These are phyloP conservation scores for Mycena kentingensis DNA, from an alignment of 768 basidiomycete species.

Conservation along the genomic window DNA sequence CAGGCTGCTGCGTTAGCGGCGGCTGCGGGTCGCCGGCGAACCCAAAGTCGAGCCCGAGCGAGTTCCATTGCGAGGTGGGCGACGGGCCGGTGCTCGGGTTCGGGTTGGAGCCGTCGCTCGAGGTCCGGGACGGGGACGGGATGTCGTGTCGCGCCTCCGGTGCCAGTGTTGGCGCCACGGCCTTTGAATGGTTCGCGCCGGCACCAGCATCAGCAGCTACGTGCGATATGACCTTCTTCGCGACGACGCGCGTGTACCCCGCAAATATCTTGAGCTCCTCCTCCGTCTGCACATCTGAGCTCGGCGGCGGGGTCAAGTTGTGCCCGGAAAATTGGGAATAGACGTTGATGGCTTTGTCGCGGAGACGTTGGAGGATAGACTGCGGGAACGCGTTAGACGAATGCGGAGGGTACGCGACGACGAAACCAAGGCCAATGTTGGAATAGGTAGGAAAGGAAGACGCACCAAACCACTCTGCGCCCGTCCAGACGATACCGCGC, in stretches of 20 bases:
- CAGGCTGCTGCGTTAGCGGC: background rate
- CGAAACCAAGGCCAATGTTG: no score
- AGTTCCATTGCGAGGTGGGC: no score
- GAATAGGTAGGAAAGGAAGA: background rate
- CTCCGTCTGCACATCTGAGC: slow-evolving; percentile 1
- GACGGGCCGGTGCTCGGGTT: background rate
- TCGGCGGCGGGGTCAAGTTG: slow-evolving; percentile 12
- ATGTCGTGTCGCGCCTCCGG: no score
- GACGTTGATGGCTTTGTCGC: slow-evolving; percentile 19
- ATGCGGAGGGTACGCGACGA: no score
- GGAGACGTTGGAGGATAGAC: slow-evolving; percentile 20
- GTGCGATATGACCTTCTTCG: slow-evolving; percentile 15
- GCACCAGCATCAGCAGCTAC: background rate
- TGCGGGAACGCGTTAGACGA: background rate
- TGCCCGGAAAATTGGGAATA: slow-evolving; percentile 20
- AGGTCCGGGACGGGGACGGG: no score
- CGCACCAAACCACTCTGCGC: slow-evolving; percentile 42
- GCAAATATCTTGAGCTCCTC: slow-evolving; percentile 20
- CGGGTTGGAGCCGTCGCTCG: background rate
- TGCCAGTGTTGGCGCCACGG: background rate
- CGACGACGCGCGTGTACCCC: slow-evolving; percentile 20
- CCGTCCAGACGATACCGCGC: slow-evolving; percentile 38
- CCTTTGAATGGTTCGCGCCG: background rate
- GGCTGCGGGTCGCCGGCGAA: no score
- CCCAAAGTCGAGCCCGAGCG: no score